Base-by-base conservation (phyloP, 1,284 basidiomycete species). In the Austropuccinia psidii region DNA sequence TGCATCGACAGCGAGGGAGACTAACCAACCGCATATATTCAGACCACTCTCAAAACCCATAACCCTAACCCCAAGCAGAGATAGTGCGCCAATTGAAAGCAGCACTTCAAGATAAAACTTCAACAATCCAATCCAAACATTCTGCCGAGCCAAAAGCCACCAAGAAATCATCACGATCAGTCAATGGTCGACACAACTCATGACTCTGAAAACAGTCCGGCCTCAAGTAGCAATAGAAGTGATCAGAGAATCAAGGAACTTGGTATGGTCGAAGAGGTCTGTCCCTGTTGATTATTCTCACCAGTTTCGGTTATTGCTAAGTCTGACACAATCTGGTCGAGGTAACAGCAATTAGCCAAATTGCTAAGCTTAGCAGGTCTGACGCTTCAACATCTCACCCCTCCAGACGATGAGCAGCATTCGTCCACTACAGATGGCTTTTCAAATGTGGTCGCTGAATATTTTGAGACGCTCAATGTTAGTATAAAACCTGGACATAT, bases 401-500 rank as follows among this genome's bases (percentile, higher is more conserved):
- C 54, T 43, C 41, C 66, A 19, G 4, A 37, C 21, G 19, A 55
- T 47, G n/a, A 49, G 11, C 13, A n/a, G 9, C 27, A 47, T 21
- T 8, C 33, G 4, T 49, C 49, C n/a, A 31, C 55, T 15, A 60
- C 27, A n/a, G 27, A 47, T 9, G 60, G 27, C 1, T 68, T 68
- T 33, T 68, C 65, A 1, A 31, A 29, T 13, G 39, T 39, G 65
- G 55, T 68, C 17, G 6, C 27, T 19, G 29, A 49, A 35, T 70
- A 70, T 55, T 70, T 70, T 50, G 55, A 57, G 9, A 33, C 43
- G 13, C 55, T 69, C 21, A 69, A 69, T 33, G 65, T 67, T 4
- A 41, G 65, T 24, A 24, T n/a, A n/a, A n/a, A n/a, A n/a, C n/a
- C n/a, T n/a, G n/a, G n/a, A n/a, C n/a, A n/a, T n/a, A n/a, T n/a